phyloP scores from a whole-genome alignment of 768 basidiomycete species.

The Cubamyces lactineus region DNA sequence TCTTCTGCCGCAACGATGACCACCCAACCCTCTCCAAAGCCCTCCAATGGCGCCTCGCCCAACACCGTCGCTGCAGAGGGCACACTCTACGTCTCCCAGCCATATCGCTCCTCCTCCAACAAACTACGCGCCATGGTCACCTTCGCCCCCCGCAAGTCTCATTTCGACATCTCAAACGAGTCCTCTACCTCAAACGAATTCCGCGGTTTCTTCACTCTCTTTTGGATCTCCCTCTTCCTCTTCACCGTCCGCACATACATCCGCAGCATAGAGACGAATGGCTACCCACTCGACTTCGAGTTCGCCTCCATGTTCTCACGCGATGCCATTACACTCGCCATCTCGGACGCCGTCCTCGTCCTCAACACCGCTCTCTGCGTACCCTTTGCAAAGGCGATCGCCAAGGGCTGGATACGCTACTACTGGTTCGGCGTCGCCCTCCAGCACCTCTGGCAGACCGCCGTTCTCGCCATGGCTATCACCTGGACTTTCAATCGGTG shows the following conservation, averaged over 20 bases:
- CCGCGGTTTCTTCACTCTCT: constrained; percentile 93
- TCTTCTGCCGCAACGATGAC: not conserved
- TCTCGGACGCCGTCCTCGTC: constrained; percentile 85
- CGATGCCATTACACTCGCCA: constrained; percentile 79
- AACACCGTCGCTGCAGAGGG: constrained; percentile 51
- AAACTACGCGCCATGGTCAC: constrained; percentile 82
- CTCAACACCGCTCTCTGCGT: constrained; percentile 76
- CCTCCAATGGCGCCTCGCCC: constrained; percentile 13
- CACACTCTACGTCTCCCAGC: constrained; percentile 74
- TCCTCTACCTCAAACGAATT: constrained; percentile 81
- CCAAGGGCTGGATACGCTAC: constrained; percentile 80
- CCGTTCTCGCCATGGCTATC: constrained; percentile 71
- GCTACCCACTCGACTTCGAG: constrained; percentile 72
- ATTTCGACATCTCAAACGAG: constrained; percentile 83
- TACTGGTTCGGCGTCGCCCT: constrained; percentile 74
- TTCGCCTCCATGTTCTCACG: constrained; percentile 89
- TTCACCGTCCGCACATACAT: constrained; percentile 80
- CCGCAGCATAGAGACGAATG: constrained; percentile 73
- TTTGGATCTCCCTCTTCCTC: constrained; percentile 90
- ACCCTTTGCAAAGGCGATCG: constrained; percentile 77
- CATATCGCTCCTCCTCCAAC: constrained; percentile 76
- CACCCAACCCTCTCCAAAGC: not conserved
- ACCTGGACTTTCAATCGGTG: constrained; percentile 91
- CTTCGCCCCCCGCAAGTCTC: constrained; percentile 84
- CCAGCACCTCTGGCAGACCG: constrained; percentile 81